Evolutionary conservation across 495 filamentous ascomycete genomes (phyloP), one percentile per base, ranked within the genome.

Genomic region (Talaromyces stipitatus): DNA sequence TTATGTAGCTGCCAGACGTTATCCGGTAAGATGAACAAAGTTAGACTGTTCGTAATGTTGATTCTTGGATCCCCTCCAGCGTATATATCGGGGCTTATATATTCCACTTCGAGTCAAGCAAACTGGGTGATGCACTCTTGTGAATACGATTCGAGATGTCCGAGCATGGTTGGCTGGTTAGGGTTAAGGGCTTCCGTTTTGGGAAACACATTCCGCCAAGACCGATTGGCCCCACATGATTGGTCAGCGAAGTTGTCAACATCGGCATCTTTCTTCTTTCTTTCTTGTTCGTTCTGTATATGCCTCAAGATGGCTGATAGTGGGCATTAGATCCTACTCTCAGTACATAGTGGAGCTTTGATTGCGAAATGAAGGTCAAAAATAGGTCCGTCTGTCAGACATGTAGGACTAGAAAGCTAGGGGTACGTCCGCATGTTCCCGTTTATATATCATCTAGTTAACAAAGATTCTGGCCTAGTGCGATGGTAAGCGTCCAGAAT

Each of bases 371-470:
- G 65, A 65, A 63, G 41, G 58, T 62, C 43, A 68, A 64, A 22
- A 57, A 59, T 14, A 50, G 43, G 43, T 62, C 57, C 1, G 58
- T 65, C 28, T 65, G 63, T 50, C 59, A 65, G 38, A 66, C 57
- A 47, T 68, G 65, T 54, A 61, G 65, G 45, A 38, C 36, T 18
- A 58, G 63, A 9, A 68, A 68, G 47, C 30, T 68, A 28, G 63
- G 65, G 2, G 65, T 65, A 62, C 2, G 45, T 48, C 3, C 36
- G 8, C 6, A 4, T 16, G 1, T 7, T 41, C 12, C 12, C n/a
- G 18, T 14, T 1, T n/a, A 7, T 14, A 10, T 9, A 16, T 16
- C 4, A 14, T 38, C 4, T 38, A 38, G n/a, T 36, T 9, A 38
- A 16, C 45, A 24, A n/a, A 26, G 7, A 10, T 5, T 24, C 6